phyloP scores from a whole-genome alignment of 2,329 filamentous ascomycete genomes.

The Helotiales sp. region DNA sequence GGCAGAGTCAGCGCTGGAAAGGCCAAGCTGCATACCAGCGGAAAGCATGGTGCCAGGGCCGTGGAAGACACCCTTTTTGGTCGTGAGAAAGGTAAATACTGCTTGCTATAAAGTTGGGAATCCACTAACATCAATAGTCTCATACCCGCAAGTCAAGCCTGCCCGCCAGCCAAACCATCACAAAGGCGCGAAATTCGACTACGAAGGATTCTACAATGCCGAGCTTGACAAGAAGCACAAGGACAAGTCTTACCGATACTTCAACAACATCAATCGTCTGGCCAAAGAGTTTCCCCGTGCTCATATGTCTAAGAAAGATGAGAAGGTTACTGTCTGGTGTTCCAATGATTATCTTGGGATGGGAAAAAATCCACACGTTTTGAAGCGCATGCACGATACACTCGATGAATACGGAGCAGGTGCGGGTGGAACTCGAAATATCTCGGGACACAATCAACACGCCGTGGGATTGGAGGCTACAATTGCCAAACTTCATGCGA shows the following conservation, averaged over 20 bases:
- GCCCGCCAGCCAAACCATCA: conserved; percentile 15
- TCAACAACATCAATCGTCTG: conserved; percentile 99
- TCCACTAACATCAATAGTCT: conserved; percentile 26
- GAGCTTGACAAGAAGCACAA: conserved; percentile 99
- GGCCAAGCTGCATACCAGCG: conserved; percentile 80
- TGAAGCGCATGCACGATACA: conserved; percentile 92
- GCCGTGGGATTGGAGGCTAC: conserved; percentile 81
- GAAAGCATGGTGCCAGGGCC: conserved; percentile 73
- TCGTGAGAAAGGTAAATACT: conserved; percentile 52
- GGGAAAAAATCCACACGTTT: conserved; percentile 84
- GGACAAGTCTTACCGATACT: conserved; percentile 99
- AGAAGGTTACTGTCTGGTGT: conserved; percentile 96
- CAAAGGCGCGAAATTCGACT: conserved; percentile 71
- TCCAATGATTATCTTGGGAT: conserved; percentile 99
- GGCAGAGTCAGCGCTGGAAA: conserved; percentile 55
- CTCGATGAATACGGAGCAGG: conserved; percentile 93
- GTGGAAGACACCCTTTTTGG: conserved; percentile 59
- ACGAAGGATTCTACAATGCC: conserved; percentile 81
- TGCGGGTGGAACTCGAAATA: conserved; percentile 93
- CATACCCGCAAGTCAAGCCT: conserved; percentile 26
- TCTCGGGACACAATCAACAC: conserved; percentile 96
- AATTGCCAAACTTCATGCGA: conserved; percentile 84
- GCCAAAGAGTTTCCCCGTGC: conserved; percentile 95
- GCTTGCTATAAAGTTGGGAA: conserved; percentile 2
- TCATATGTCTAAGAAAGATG: conserved; percentile 80